These are phyloP conservation scores for Boletus rufocinnamomeus DNA, from an alignment of 768 basidiomycete genomes.

Conservation along the genomic window DNA sequence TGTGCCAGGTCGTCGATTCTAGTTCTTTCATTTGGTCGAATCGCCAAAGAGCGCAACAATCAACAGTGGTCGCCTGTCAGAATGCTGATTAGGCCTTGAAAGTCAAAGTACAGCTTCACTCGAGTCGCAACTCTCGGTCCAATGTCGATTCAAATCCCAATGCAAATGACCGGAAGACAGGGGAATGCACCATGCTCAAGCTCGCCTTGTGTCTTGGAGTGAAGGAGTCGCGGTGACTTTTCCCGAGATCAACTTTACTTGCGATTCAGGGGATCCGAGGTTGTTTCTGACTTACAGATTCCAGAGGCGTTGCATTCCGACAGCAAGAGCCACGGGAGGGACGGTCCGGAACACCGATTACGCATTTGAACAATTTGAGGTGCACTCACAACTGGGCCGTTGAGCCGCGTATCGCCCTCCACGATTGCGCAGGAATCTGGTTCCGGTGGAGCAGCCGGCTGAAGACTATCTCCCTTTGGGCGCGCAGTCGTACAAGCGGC, in stretches of 20 bases:
- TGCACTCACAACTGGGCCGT: not conserved
- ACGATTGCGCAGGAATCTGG: not conserved
- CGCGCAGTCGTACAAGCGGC: not conserved
- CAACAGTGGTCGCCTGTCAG: not conserved
- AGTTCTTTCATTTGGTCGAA: not conserved
- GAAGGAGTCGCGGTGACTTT: not conserved
- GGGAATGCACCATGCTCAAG: not conserved
- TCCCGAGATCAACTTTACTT: not conserved
- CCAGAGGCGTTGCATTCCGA: not conserved
- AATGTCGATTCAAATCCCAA: not conserved
- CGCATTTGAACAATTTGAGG: no score
- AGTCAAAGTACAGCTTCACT: not conserved
- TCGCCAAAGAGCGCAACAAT: not conserved
- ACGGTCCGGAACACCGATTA: not conserved
- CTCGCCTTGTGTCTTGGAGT: not conserved
- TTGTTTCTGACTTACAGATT: not conserved
- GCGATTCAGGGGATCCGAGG: not conserved
- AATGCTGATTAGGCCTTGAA: not conserved
- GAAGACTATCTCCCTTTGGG: not conserved
- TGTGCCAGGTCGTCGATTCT: not conserved
- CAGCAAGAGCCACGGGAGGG: not conserved
- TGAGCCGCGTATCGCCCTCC: not conserved
- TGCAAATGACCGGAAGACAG: not conserved
- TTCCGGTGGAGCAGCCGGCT: not conserved
- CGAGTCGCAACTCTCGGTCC: not conserved